Conservation (phyloP, 352 stramenopile species). For the Phytopythium kandeliae region DNA sequence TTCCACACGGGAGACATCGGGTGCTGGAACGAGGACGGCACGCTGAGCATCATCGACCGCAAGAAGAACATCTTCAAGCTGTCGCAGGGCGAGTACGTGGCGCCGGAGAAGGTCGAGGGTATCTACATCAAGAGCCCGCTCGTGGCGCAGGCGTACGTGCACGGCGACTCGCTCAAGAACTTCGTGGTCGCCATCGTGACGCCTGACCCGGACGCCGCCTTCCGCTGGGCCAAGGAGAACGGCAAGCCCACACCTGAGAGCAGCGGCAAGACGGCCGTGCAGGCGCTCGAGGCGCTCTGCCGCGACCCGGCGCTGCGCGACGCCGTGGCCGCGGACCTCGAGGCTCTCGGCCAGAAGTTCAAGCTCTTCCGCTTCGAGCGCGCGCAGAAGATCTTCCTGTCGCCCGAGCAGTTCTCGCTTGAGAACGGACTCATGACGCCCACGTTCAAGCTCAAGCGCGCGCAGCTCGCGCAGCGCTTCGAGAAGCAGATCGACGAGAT, state of each 20-base stretch:
- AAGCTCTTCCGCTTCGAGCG: conserved; percentile 92
- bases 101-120: conserved; percentile 96
- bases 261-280: conserved; percentile 11
- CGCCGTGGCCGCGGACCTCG: conserved; percentile 77
- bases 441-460: conserved; percentile 96
- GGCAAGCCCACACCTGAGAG: conserved; percentile 17
- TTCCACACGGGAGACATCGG: conserved; percentile 98
- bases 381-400: conserved; percentile 83
- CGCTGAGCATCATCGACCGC: conserved; percentile 87
- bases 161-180: conserved; percentile 95
- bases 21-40: conserved; percentile 92
- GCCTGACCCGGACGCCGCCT: conserved; percentile 65
- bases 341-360: conserved; percentile 42
- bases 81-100: conserved; percentile 95
- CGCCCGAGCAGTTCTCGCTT: conserved; percentile 79
- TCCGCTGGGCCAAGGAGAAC: conserved; percentile 67
- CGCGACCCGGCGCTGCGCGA: conserved; percentile 19
- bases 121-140: conserved; percentile 91
- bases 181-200: conserved; percentile 93
- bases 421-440: conserved; percentile 94
- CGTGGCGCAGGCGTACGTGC: conserved; percentile 94
- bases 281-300: conserved; percentile 10
- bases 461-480: conserved; percentile 85
- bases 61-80: conserved; percentile 96
- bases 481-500: conserved; percentile 70